phyloP scores from a whole-genome alignment of 352 stramenopile species.

The Phytophthora tubulina region DNA sequence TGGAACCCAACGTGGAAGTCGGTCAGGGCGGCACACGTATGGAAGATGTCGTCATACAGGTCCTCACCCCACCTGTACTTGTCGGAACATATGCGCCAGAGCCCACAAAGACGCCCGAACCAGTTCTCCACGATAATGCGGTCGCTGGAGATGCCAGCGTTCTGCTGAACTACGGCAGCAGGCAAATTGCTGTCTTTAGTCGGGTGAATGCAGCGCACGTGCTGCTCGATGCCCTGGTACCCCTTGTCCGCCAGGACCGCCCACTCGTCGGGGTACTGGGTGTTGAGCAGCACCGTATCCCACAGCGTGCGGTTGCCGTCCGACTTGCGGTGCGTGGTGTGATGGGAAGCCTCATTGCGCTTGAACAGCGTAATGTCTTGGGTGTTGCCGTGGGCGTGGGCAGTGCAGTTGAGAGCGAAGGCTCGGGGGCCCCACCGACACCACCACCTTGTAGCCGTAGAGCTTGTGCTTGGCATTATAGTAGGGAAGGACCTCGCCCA shows the following conservation, averaged over 20 bases:
- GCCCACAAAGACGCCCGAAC: conserved; percentile 4
- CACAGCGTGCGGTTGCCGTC: background rate
- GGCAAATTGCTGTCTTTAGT: conserved; percentile 1
- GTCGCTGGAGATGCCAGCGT: conserved; percentile 8
- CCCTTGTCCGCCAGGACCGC: conserved; percentile 7
- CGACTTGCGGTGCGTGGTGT: conserved; percentile 1
- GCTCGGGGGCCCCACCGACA: too few species aligned
- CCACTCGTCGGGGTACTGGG: background rate
- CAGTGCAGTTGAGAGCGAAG: conserved; percentile 6
- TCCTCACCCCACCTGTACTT: conserved; percentile 3
- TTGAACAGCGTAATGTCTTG: conserved; percentile 9
- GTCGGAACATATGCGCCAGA: conserved; percentile 6
- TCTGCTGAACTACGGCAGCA: background rate
- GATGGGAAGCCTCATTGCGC: conserved; percentile 6
- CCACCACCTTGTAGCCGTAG: conserved; percentile 3
- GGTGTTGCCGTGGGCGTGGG: background rate
- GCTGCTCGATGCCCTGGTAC: conserved; percentile 8
- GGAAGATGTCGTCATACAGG: conserved; percentile 4
- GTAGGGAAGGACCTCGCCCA: background rate
- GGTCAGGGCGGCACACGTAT: background rate
- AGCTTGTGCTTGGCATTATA: background rate
- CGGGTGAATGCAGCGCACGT: conserved; percentile 11
- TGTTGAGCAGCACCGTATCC: background rate
- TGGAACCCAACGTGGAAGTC: conserved; percentile 3
- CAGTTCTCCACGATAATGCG: conserved; percentile 18